Base-by-base conservation (phyloP, 352 stramenopile species). In the Phytophthora hybrid region DNA sequence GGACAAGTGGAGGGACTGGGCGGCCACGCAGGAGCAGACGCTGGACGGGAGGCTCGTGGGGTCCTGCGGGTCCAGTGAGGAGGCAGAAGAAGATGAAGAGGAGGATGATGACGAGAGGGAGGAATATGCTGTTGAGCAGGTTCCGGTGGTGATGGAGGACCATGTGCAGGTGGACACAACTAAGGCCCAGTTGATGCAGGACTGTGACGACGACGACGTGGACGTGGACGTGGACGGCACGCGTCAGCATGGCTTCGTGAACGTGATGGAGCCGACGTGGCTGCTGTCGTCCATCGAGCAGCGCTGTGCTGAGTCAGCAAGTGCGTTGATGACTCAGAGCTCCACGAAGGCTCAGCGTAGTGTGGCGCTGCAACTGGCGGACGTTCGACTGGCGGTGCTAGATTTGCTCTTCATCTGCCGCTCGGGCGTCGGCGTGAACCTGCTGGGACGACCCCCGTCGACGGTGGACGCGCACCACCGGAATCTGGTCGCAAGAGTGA, bases 251-350 rank as follows among this genome's bases (percentile, higher is more conserved):
- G 76, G 77, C 4, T 92, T 93, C 59, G 85, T 94, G n/a, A 79
- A 94, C 66, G 78, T 92, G 29, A 93, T 94, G 87, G 70, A 92
- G 53, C 63, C 81, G 37, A 87, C 85, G 68, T 94, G 87, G 87
- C 73, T 94, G 16, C 68, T 94, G 44, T 73, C 82, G n/a, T 92
- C 84, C 5, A 85, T 94, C 39, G 80, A 91, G 39, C 74, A 93
- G 62, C 84, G 84, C 16, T 91, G 84, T 39, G 73, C 77, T 14
- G 69, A 78, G 18, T 74, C 76, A 1, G 71, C 81, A 2, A 79
- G 78, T 6, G 80, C 78, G 5, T 39, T 90, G 7, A 59, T 71
- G 16, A 67, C 73, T 1, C 65, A 76, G 59, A 70, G 47, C 34
- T 62, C 62, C 2, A 73, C 57, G 1, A 76, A 66, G n/a, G 31